phyloP scores from a whole-genome alignment of 768 basidiomycete species.

The Mycena polygramma region DNA sequence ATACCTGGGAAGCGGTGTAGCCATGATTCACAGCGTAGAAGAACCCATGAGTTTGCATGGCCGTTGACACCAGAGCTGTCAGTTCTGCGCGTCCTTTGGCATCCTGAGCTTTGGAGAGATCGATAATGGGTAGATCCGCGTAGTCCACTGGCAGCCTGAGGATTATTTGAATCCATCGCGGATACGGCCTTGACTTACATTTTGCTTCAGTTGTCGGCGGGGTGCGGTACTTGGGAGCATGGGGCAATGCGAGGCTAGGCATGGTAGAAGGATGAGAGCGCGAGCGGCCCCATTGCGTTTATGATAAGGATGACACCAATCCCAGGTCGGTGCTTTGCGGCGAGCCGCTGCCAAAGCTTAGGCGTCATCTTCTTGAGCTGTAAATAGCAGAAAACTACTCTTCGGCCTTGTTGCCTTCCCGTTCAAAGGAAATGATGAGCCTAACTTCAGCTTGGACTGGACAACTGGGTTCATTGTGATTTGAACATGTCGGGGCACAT shows the following conservation, averaged over 20 bases:
- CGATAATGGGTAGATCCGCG: constrained; percentile 67
- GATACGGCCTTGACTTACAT: constrained; percentile 43
- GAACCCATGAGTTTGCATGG: constrained; percentile 60
- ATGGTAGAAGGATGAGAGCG: constrained; percentile 37
- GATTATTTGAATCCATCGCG: background rate
- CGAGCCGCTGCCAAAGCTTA: no score
- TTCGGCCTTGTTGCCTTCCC: no score
- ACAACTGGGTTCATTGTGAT: no score
- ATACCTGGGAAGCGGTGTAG: constrained; percentile 54
- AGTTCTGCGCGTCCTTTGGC: constrained; percentile 54
- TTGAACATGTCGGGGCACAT: no score
- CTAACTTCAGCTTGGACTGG: no score
- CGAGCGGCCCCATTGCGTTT: background rate
- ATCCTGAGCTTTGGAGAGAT: constrained; percentile 57
- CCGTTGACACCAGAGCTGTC: constrained; percentile 56
- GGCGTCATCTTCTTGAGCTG: no score
- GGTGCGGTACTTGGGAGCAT: constrained; percentile 52
- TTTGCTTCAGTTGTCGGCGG: constrained; percentile 50
- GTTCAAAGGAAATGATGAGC: no score
- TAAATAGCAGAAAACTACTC: no score
- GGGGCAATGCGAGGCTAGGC: constrained; percentile 49
- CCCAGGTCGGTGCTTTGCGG: no score
- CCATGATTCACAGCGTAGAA: constrained; percentile 66
- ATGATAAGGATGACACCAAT: constrained; percentile 9
- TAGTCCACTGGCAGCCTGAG: constrained; percentile 53